Conservation (phyloP, 208 protist genomes). For the Acanthamoeba triangularis region DNA sequence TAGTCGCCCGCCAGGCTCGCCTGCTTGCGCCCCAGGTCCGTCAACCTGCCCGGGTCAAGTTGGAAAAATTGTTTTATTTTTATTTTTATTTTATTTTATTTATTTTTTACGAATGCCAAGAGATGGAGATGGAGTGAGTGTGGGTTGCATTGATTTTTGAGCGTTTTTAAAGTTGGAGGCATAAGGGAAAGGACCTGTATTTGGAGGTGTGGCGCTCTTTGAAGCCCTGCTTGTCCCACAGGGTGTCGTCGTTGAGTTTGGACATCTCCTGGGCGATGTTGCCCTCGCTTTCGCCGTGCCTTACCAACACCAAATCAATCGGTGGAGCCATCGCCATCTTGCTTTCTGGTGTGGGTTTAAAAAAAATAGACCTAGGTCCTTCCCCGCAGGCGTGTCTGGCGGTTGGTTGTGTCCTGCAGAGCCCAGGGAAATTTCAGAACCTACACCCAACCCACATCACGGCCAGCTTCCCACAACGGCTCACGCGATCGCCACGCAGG, state of each 20-base stretch:
- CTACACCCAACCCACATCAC: too few species aligned
- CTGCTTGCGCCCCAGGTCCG: conserved; percentile 22
- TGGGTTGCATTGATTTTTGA: too few species aligned
- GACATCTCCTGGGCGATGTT: conserved; percentile 60
- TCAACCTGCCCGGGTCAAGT: background rate
- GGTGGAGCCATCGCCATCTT: conserved; percentile 25
- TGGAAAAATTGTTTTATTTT: background rate
- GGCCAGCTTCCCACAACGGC: too few species aligned
- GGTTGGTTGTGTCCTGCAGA: too few species aligned
- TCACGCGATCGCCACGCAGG: too few species aligned
- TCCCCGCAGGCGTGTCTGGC: too few species aligned
- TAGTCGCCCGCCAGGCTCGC: conserved; percentile 30
- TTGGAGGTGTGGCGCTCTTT: background rate
- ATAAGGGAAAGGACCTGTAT: conserved; percentile 51
- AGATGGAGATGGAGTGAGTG: too few species aligned
- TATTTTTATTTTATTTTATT: too few species aligned
- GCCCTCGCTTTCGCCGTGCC: conserved; percentile 43
- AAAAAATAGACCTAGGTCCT: background rate
- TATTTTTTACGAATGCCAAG: too few species aligned
- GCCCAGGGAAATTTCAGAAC: background rate
- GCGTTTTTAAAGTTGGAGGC: too few species aligned
- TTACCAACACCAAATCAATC: conserved; percentile 34
- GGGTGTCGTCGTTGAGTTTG: conserved; percentile 27
- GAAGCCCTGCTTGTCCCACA: conserved; percentile 22
- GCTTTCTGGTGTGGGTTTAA: background rate